A percentile compares a stretch with the other conserved stretches of the same genome.
Conservation (phyloP, 352 stramenopile species). For the Globisporangium barbulae region DNA sequence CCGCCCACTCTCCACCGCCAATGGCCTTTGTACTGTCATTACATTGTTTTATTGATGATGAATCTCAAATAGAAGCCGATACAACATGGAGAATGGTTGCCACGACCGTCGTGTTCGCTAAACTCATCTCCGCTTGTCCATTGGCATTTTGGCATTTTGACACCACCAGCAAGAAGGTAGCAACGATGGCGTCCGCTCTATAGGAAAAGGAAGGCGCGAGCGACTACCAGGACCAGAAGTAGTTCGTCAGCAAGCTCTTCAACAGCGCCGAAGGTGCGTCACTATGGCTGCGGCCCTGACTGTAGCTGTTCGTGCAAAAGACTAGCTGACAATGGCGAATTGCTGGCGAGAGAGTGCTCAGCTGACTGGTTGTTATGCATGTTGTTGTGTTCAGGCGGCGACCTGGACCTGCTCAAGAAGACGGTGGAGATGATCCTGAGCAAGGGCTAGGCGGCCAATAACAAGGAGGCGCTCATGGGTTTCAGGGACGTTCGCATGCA, state of each 20-base stretch:
- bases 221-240: conserved; percentile 77
- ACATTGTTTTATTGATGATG: too few species aligned
- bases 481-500: conserved; percentile 84
- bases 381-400: conserved; percentile 76
- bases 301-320: neutral
- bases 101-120: too few species aligned
- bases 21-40: too few species aligned
- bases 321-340: conserved; percentile 2
- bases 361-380: neutral
- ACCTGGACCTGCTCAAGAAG: conserved; percentile 64
- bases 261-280: conserved; percentile 67
- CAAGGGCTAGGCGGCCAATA: conserved; percentile 48
- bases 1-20: too few species aligned
- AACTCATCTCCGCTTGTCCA: too few species aligned
- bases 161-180: conserved; percentile 5
- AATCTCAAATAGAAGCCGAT: too few species aligned
- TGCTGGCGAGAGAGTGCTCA: neutral
- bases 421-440: conserved; percentile 57
- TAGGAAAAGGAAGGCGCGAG: conserved; percentile 59
- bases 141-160: too few species aligned
- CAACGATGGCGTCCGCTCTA: conserved; percentile 32
- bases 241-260: conserved; percentile 71
- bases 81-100: too few species aligned
- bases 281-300: neutral
- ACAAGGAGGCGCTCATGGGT: conserved; percentile 57